phyloP scores from a whole-genome alignment of 2,329 filamentous ascomycete genomes.

The Aspergillus felis region DNA sequence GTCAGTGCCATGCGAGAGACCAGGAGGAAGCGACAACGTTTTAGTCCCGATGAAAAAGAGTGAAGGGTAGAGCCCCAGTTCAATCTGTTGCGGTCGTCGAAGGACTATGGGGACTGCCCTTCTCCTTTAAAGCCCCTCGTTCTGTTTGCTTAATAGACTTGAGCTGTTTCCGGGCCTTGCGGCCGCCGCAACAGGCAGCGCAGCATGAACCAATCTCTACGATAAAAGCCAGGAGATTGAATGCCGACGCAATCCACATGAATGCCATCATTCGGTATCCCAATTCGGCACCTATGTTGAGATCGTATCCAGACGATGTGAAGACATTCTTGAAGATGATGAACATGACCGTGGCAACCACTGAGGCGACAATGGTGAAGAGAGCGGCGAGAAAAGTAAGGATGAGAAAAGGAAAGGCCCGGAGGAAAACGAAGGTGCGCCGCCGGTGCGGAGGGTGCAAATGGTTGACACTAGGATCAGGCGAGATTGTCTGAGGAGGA shows the following conservation, averaged over 20 bases:
- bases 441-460: constrained; percentile 33
- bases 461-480: constrained; percentile 23
- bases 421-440: constrained; percentile 34
- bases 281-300: constrained; percentile 71
- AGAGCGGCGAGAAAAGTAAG: constrained; percentile 65
- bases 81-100: constrained; percentile 1
- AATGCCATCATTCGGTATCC: constrained; percentile 76
- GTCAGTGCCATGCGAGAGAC: neutral
- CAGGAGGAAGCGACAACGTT: neutral
- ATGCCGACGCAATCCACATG: constrained; percentile 77
- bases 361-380: constrained; percentile 63
- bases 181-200: constrained; percentile 51
- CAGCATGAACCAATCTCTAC: constrained; percentile 75
- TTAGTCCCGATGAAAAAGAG: constrained; percentile 1
- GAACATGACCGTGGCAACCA: constrained; percentile 80
- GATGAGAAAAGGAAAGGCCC: constrained; percentile 64
- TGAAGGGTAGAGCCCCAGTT: neutral
- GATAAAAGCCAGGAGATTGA: constrained; percentile 65
- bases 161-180: constrained; percentile 33
- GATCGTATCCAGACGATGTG: constrained; percentile 59
- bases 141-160: constrained; percentile 10
- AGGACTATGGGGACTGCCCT: constrained; percentile 9
- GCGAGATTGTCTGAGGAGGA: constrained; percentile 29
- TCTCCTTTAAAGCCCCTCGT: constrained; percentile 15
- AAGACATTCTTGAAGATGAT: constrained; percentile 76